Percentiles rank a stretch among this genome's conserved stretches.
Conservation (phyloP, 2,329 filamentous ascomycete genomes). For the Lachnellula hyalina region DNA sequence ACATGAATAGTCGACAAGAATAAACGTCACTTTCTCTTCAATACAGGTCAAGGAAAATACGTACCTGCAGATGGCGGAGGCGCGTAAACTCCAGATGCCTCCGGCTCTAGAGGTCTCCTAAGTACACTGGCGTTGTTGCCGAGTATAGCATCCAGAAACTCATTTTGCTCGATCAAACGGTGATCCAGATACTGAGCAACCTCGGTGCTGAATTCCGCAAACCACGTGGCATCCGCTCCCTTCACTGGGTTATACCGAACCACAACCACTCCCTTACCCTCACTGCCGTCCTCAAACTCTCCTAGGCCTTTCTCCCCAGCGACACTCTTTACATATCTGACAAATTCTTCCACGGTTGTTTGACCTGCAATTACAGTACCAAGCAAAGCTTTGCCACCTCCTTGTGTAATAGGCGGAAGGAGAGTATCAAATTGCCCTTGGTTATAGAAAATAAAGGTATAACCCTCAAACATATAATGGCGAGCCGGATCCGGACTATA, state of each 20-base stretch:
- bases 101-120: slow-evolving; percentile 59
- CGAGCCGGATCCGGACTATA: slow-evolving; percentile 67
- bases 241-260: slow-evolving; percentile 65
- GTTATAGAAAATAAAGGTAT: slow-evolving; percentile 85
- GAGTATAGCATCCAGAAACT: slow-evolving; percentile 86
- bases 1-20: background rate
- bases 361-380: slow-evolving; percentile 54
- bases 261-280: slow-evolving; percentile 69
- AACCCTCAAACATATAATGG: slow-evolving; percentile 72
- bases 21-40: background rate
- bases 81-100: slow-evolving; percentile 27
- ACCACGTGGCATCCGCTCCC: slow-evolving; percentile 56
- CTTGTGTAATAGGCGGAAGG: slow-evolving; percentile 67
- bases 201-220: slow-evolving; percentile 58
- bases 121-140: slow-evolving; percentile 70
- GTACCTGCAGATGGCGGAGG: slow-evolving; percentile 28
- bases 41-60: background rate
- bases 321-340: slow-evolving; percentile 68
- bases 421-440: slow-evolving; percentile 70
- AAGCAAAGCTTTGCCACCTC: slow-evolving; percentile 74
- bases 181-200: slow-evolving; percentile 72
- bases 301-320: slow-evolving; percentile 69
- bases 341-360: slow-evolving; percentile 69
- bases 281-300: slow-evolving; percentile 56
- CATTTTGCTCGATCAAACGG: slow-evolving; percentile 79